These are phyloP conservation scores for Colletotrichum sansevieriae DNA, from an alignment of 2,329 filamentous ascomycete genomes.

Conservation along the genomic window DNA sequence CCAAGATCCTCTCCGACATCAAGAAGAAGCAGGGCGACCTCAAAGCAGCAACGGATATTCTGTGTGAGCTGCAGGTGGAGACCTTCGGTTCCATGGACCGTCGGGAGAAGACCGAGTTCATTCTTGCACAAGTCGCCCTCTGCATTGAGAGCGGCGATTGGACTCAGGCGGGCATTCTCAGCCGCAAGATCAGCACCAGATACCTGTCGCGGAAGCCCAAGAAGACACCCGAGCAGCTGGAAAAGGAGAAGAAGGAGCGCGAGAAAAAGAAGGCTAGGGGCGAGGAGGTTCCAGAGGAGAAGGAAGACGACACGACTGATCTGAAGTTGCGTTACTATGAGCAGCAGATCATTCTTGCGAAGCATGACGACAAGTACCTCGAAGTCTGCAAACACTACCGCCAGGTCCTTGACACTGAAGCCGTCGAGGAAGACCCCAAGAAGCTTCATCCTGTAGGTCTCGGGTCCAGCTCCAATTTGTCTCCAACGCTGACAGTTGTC, in stretches of 20 bases:
- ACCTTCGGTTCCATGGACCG: conserved; percentile 98
- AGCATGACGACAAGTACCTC: conserved; percentile 97
- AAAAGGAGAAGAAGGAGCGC: conserved; percentile 89
- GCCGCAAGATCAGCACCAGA: conserved; percentile 95
- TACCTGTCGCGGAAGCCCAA: conserved; percentile 92
- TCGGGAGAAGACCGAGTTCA: conserved; percentile 98
- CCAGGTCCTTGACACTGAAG: conserved; percentile 95
- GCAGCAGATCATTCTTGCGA: conserved; percentile 94
- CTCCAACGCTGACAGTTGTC: conserved; percentile 3
- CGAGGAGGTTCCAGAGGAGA: conserved; percentile 82
- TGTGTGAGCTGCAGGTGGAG: conserved; percentile 98
- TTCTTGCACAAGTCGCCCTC: conserved; percentile 91
- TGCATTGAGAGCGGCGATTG: conserved; percentile 97
- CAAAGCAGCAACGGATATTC: conserved; percentile 88
- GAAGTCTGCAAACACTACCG: conserved; percentile 98
- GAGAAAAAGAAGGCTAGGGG: conserved; percentile 87
- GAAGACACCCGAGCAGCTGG: conserved; percentile 89
- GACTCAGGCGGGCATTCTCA: conserved; percentile 94
- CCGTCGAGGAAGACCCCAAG: conserved; percentile 88
- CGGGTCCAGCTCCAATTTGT: not conserved
- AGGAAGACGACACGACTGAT: conserved; percentile 92
- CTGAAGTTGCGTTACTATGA: conserved; percentile 97
- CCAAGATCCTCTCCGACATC: conserved; percentile 94
- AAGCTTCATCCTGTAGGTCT: conserved; percentile 84
- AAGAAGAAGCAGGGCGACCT: conserved; percentile 96